A percentile compares a stretch with the other conserved stretches of the same genome.
phyloP scores from a whole-genome alignment of 108 stramenopile species.

The Discostella pseudostelligera region DNA sequence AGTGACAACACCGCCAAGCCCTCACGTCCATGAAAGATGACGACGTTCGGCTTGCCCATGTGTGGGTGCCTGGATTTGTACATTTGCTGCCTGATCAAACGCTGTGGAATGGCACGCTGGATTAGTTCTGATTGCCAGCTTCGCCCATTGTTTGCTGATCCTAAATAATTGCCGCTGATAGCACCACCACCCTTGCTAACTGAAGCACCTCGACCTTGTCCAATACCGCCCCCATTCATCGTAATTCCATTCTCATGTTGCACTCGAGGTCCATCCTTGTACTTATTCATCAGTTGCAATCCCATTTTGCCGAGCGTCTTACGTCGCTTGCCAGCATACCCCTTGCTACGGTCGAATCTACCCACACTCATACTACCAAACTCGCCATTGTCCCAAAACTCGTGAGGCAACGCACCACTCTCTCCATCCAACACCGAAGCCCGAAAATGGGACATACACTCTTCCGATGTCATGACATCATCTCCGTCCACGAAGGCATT shows the following conservation, averaged over 20 bases:
- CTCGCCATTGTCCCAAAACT: constrained; percentile 42
- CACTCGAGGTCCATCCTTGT: constrained; percentile 11
- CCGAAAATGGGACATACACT: constrained; percentile 48
- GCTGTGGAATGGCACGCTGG: constrained; percentile 29
- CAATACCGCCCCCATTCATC: constrained; percentile 11
- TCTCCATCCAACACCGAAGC: constrained; percentile 36
- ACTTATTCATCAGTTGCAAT: constrained; percentile 8
- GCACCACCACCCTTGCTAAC: neutral
- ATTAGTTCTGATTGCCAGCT: constrained; percentile 48
- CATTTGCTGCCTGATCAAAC: constrained; percentile 35
- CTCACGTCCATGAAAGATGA: constrained; percentile 58
- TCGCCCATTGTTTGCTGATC: constrained; percentile 1
- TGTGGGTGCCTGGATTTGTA: constrained; percentile 45
- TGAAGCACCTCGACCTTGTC: constrained; percentile 1
- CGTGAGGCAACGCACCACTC: constrained; percentile 47
- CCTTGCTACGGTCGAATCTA: constrained; percentile 41
- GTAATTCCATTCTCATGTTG: constrained; percentile 8
- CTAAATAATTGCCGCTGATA: neutral
- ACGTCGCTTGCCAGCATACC: constrained; percentile 29
- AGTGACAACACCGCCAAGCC: constrained; percentile 81
- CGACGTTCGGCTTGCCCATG: constrained; percentile 72
- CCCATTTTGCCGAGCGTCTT: constrained; percentile 9
- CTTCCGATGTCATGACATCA: constrained; percentile 48
- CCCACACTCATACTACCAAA: constrained; percentile 41
- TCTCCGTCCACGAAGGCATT: constrained; percentile 47